Conservation (phyloP, 129 eudicot species). For the Artemisia annua region DNA sequence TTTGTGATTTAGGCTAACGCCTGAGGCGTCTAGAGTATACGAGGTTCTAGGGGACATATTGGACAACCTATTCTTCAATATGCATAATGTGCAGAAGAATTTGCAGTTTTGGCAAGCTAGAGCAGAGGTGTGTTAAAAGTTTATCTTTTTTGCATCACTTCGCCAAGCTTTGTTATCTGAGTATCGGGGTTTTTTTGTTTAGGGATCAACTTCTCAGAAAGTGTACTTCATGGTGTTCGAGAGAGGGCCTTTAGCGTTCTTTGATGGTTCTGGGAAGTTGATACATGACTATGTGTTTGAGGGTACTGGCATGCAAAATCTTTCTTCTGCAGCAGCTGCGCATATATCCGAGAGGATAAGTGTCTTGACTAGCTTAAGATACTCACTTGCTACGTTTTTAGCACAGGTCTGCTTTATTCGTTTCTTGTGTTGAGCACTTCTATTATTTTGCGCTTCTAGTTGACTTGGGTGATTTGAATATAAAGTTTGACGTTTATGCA, state of each 20-base stretch:
- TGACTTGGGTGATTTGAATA: background rate
- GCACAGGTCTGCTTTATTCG: conserved; percentile 58
- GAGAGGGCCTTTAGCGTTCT: conserved; percentile 86
- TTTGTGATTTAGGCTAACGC: conserved; percentile 48
- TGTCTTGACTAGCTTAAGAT: conserved; percentile 67
- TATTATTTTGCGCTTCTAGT: too few species aligned
- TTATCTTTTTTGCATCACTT: background rate
- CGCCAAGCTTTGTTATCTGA: background rate
- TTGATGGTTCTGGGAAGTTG: conserved; percentile 59
- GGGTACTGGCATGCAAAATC: conserved; percentile 67
- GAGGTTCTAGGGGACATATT: conserved; percentile 75
- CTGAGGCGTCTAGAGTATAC: conserved; percentile 50
- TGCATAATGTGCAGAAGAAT: conserved; percentile 80
- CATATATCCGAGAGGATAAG: conserved; percentile 81
- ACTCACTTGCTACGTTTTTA: conserved; percentile 73
- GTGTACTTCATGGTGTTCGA: conserved; percentile 84
- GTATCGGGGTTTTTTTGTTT: conserved; percentile 9
- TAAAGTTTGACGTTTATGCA: background rate
- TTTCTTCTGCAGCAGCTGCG: conserved; percentile 60
- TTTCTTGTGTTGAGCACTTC: background rate
- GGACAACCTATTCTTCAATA: conserved; percentile 61
- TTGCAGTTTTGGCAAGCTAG: conserved; percentile 75
- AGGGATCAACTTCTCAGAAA: conserved; percentile 78
- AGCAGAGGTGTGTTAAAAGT: conserved; percentile 67
- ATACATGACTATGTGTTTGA: conserved; percentile 57